Evolutionary conservation across 2,329 filamentous ascomycete genomes (phyloP), one percentile per base, ranked within the genome.

Genomic region (Microcyclospora tardicrescens): DNA sequence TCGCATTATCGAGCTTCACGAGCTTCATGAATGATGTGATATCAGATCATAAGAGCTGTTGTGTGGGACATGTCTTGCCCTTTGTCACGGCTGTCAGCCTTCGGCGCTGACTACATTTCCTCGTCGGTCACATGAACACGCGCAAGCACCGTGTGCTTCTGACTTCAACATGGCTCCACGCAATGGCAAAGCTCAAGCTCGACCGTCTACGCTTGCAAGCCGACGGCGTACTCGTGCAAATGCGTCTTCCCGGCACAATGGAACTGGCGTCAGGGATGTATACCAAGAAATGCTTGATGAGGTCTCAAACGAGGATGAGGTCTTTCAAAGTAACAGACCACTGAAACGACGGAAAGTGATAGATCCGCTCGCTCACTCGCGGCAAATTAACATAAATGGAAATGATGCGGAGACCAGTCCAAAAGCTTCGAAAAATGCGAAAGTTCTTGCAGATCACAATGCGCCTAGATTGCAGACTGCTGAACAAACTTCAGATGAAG

Each of bases 261-360:
- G 19, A 24, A 24, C 19, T 24, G 19, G 19, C 19, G 8, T 8
- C 5, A 24, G 19, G 19, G 8, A 24, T 24, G 19, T 24, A 8
- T 58, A 51, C 37, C 36, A 50, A 24, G 50, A 53, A 12, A 47
- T 58, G 51, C 44, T 58, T 8, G 48, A 43, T 15, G 56, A 57
- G 35, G 50, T 49, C 9, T 47, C 46, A 10, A 39, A 37, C 16
- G 30, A 39, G 6, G 44, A 45, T 5, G 38, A 50, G 15, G 19
- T 5, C 19, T 8, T 24, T 24, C 19, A 24, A 24, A 24, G 19
- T 24, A 8, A 24, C 19, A 44, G 51, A 24, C 55, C 55, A 19
- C 38, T 55, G 30, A 58, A 57, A 43, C 47, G 45, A 33, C 46
- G 54, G 13, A 47, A 44, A 35, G 35, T 52, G 8, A 34, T 37